phyloP scores from a whole-genome alignment of 192 early-diverging fungal species.

The Umbelopsis vinacea region DNA sequence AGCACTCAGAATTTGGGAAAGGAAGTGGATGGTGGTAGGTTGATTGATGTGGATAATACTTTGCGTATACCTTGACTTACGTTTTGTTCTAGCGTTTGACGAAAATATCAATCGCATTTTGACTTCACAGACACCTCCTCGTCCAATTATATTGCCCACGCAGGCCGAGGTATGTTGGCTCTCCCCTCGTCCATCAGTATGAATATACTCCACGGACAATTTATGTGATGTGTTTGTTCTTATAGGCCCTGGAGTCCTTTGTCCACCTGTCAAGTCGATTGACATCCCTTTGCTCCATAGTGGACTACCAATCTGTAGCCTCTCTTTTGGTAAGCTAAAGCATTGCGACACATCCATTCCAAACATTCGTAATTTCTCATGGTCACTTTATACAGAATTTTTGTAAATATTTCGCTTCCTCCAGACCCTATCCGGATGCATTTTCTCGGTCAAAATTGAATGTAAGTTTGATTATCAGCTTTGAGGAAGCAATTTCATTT shows the following conservation, averaged over 20 bases:
- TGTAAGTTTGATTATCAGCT: slow-evolving; percentile 26
- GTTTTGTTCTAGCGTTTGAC: slow-evolving; percentile 52
- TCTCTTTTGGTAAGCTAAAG: slow-evolving; percentile 48
- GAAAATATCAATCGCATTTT: slow-evolving; percentile 65
- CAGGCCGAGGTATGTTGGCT: slow-evolving; percentile 46
- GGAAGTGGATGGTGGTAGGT: slow-evolving; percentile 48
- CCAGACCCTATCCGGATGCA: slow-evolving; percentile 54
- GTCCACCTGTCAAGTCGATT: slow-evolving; percentile 43
- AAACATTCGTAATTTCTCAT: neutral
- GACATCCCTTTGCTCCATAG: slow-evolving; percentile 41
- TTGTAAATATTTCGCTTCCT: slow-evolving; percentile 46
- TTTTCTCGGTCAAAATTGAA: slow-evolving; percentile 55
- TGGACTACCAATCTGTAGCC: slow-evolving; percentile 46
- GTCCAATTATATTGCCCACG: slow-evolving; percentile 55
- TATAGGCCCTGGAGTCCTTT: slow-evolving; percentile 47
- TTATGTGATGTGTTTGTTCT: neutral
- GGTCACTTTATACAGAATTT: slow-evolving; percentile 49
- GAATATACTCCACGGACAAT: neutral
- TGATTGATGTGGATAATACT: too few species aligned
- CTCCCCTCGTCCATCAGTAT: neutral
- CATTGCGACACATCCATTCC: neutral
- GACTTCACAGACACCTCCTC: slow-evolving; percentile 64
- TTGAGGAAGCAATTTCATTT: slow-evolving; percentile 12
- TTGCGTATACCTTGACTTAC: neutral
- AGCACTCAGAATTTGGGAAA: slow-evolving; percentile 35